Evolutionary conservation across 1,139 yeast genomes (phyloP).

Genomic region (Nadsonia commutata): DNA sequence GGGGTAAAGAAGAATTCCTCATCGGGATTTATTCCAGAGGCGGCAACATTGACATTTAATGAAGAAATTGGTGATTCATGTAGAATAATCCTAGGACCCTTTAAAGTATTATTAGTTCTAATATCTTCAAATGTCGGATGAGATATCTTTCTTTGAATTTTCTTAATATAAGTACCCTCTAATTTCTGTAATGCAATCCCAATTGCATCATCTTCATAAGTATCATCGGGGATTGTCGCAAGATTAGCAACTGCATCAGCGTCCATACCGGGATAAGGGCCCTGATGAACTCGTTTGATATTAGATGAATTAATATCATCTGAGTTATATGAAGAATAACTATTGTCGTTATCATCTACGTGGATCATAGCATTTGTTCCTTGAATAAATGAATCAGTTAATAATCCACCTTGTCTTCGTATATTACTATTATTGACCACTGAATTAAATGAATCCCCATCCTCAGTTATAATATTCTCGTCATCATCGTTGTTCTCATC

Average conservation of each 20-base stretch:
- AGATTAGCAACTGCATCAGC: conserved; percentile 50
- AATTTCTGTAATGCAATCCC: conserved; percentile 58
- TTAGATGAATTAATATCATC: background rate
- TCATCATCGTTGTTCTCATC: background rate
- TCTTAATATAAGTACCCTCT: conserved; percentile 41
- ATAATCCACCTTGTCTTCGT: background rate
- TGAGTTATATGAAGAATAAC: background rate
- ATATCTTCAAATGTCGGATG: background rate
- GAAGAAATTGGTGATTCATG: too few species aligned
- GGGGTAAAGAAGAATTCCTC: background rate
- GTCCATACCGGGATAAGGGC: conserved; percentile 41
- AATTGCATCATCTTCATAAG: conserved; percentile 55
- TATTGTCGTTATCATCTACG: background rate
- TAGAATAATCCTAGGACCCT: too few species aligned
- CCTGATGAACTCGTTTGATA: conserved; percentile 8
- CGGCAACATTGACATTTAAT: too few species aligned
- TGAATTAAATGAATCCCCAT: too few species aligned
- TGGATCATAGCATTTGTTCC: conserved; percentile 3
- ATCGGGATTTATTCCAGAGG: too few species aligned
- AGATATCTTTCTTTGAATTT: background rate
- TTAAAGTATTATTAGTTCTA: too few species aligned
- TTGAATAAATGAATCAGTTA: conserved; percentile 2
- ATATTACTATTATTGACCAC: too few species aligned
- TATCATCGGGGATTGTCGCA: conserved; percentile 71
- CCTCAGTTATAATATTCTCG: too few species aligned